Evolutionary conservation across 495 filamentous ascomycete genomes (phyloP).

Genomic region (Penicillium samsonianum): DNA sequence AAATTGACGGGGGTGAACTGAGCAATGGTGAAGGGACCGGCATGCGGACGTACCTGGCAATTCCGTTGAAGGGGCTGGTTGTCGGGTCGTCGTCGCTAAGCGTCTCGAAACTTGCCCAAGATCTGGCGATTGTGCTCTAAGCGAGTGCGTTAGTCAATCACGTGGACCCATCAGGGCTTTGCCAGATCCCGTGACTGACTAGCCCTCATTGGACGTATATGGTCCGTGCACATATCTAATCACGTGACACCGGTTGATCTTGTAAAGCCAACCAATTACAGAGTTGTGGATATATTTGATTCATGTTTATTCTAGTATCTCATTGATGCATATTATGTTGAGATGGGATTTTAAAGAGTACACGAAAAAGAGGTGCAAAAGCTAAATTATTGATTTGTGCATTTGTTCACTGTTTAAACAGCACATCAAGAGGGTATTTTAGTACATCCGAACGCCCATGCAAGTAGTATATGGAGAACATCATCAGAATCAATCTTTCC

Average conservation of each 20-base stretch:
- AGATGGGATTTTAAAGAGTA: neutral
- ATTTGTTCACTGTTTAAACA: conserved; percentile 8
- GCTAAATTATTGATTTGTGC: neutral
- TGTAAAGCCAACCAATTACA: neutral
- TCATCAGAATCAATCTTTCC: conserved; percentile 47
- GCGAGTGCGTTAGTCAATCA: conserved; percentile 37
- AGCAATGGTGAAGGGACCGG: conserved; percentile 9
- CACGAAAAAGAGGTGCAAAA: neutral
- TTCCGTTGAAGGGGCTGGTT: conserved; percentile 54
- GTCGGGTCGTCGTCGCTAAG: conserved; percentile 53
- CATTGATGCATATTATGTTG: neutral
- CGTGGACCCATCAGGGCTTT: conserved; percentile 30
- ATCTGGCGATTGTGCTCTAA: conserved; percentile 42
- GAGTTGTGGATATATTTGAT: neutral
- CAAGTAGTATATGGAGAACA: conserved; percentile 12
- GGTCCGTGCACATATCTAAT: neutral
- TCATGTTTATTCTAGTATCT: neutral
- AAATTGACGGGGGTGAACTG: conserved; percentile 5
- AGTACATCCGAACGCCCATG: conserved; percentile 24
- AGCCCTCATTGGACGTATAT: neutral
- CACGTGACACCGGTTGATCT: neutral
- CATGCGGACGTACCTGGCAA: conserved; percentile 47
- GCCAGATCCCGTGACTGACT: conserved; percentile 35
- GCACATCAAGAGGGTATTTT: conserved; percentile 31
- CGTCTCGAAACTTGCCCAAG: conserved; percentile 46